Evolutionary conservation across 352 stramenopile species (phyloP), one percentile per base, ranked within the genome.

Genomic region (Pythium rhizo-oryzae): DNA sequence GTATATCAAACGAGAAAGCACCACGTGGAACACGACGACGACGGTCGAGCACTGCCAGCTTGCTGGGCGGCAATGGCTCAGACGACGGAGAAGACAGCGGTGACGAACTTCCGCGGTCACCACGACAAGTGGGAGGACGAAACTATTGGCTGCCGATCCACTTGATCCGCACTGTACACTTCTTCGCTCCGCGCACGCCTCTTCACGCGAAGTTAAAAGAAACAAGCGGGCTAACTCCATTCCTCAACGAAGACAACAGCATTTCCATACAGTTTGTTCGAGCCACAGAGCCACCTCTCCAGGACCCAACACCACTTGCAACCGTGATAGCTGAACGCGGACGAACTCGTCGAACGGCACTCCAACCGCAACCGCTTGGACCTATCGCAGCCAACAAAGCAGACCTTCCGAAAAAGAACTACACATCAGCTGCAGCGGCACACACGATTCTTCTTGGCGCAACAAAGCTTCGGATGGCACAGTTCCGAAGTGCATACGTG

Each of bases 401-500:
- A 18, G 53, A 47, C 1, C 1, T 24, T 13, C 49, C 44, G 30
- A 70, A 70, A 15, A 35, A 28, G 28, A 13, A n/a, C 1, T 47
- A 39, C 8, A 8, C 37, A 11, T n/a, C 28, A 21, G 33, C 23
- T 11, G n/a, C 28, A 11, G 11, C 30, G 16, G 71, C 74, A 4
- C 82, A 91, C 43, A 81, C 76, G 1, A 51, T 93, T 28, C 56
- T 91, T 12, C 63, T 95, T 0, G 87, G 87, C 0, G 87, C 82
- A 1, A 93, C 87, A 1, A 90, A 86, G 53, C 85, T 95, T 37
- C 85, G 84, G 4, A 82, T 95, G 75, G 82, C 84, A 8, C 85
- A 92, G 49, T 95, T 95, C 41, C 85, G 83, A 59, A 92, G 82
- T 30, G 82, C 85, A n/a, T 93, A 90, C 53, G 84, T 93, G 28